phyloP scores from a whole-genome alignment of 495 filamentous ascomycete genomes.

The Xylaria grammica region DNA sequence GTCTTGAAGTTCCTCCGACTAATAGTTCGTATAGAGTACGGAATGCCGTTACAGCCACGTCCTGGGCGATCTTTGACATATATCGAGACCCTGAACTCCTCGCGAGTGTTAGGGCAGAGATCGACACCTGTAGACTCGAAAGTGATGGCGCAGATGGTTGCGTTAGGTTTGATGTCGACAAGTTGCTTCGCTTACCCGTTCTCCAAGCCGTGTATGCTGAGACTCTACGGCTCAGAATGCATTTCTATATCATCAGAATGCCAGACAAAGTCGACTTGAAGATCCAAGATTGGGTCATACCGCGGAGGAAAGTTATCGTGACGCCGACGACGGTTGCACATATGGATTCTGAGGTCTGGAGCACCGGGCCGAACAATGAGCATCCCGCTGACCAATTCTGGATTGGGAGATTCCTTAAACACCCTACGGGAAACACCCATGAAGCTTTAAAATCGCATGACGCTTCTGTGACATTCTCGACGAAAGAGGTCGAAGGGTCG shows the following conservation, averaged over 20 bases:
- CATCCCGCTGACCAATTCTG: conserved; percentile 38
- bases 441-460: conserved; percentile 34
- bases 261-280: conserved; percentile 29
- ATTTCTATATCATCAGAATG: conserved; percentile 37
- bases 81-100: conserved; percentile 31
- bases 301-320: conserved; percentile 27
- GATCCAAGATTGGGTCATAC: conserved; percentile 30
- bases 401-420: conserved; percentile 35
- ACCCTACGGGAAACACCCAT: conserved; percentile 13
- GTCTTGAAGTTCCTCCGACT: not conserved
- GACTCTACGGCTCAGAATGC: conserved; percentile 38
- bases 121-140: conserved; percentile 9
- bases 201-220: conserved; percentile 41
- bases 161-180: conserved; percentile 31
- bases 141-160: conserved; percentile 15
- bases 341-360: conserved; percentile 37
- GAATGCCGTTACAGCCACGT: conserved; percentile 27
- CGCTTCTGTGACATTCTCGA: conserved; percentile 30
- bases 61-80: conserved; percentile 29
- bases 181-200: conserved; percentile 31
- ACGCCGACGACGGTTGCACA: conserved; percentile 34
- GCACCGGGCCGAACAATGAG: conserved; percentile 32
- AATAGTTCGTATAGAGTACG: conserved; percentile 20
- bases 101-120: conserved; percentile 14
- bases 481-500: conserved; percentile 37